Base-by-base conservation (phyloP, 306 rosid genomes). In the Argentina anserina region DNA sequence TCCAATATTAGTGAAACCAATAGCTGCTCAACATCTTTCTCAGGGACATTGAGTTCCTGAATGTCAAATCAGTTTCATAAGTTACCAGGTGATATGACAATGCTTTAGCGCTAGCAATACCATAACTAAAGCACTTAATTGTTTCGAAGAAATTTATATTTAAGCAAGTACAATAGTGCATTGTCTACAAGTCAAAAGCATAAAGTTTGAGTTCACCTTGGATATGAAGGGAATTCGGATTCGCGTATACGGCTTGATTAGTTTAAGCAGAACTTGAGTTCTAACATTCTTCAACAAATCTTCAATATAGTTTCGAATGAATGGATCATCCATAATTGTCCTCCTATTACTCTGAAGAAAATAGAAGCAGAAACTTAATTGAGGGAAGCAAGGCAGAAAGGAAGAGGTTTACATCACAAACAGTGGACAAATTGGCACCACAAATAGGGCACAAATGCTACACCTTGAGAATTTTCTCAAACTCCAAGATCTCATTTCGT, bases 231-330 rank as follows among this genome's bases (percentile, higher is more conserved):
- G 98, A 74, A 91, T 93, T 76, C 92, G 84, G 74, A 93, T 91
- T 83, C 97, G 89, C 63, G 98, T 93, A 76, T 93, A 93, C 10
- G 96, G 98, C 77, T 91, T 91, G 89, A 93, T 93, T 53, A 93
- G 96, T 85, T 93, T 94, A 63, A 94, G 96, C 81, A 94, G 74
- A 86, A 94, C 97, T 76, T 94, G 98, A 13, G 98, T 94, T 81
- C 96, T 89, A 43, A 91, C 90, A 84, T 91, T 94, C 88, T 94
- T 94, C 78, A 94, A 80, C 79, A 94, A 83, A 87, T 94, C 97
- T 84, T 91, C 98, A 60, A 94, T 94, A 75, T 91, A 94, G 82
- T 91, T 94, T 75, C 96, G 83, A 73, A 93, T 91, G 81, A 93
- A 93, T 25, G 86, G 97, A 80, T 93, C 98, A 63, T 93, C 97